Conservation (phyloP, 2,329 filamentous ascomycete species). For the Apiospora kogelbergensis region DNA sequence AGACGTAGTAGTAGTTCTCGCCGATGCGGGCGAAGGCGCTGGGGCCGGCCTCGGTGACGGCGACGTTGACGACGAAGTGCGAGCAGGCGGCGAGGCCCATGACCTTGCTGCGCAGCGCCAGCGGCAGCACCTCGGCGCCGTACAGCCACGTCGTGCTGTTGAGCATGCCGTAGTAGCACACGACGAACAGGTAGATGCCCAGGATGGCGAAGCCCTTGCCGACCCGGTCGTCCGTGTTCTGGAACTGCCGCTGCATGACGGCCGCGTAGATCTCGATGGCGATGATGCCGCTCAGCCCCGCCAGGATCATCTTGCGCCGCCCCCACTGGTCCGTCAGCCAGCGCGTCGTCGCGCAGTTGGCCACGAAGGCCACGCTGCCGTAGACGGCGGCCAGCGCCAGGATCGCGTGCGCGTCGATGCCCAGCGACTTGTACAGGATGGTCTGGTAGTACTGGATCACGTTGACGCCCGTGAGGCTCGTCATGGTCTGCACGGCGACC, state of each 20-base stretch:
- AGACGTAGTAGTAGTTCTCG: constrained; percentile 63
- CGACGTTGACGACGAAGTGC: constrained; percentile 57
- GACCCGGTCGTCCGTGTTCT: constrained; percentile 51
- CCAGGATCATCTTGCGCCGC: constrained; percentile 49
- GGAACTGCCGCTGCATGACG: constrained; percentile 58
- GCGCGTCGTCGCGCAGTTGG: constrained; percentile 18
- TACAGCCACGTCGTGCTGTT: constrained; percentile 57
- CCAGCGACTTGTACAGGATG: constrained; percentile 54
- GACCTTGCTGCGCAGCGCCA: constrained; percentile 51
- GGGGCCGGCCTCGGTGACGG: constrained; percentile 53
- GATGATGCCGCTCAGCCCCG: constrained; percentile 51
- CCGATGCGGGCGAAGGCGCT: constrained; percentile 55
- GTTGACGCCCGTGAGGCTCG: constrained; percentile 55
- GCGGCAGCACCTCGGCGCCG: constrained; percentile 54
- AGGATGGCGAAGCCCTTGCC: constrained; percentile 61
- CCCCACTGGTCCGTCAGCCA: constrained; percentile 23
- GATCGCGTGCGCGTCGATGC: constrained; percentile 48
- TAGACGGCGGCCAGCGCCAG: constrained; percentile 55
- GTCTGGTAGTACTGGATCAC: constrained; percentile 53
- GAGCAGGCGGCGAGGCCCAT: constrained; percentile 54
- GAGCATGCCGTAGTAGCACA: constrained; percentile 53
- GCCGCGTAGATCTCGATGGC: constrained; percentile 59
- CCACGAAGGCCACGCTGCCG: constrained; percentile 51
- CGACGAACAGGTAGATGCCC: constrained; percentile 57
- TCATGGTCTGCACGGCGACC: constrained; percentile 58